Conservation (phyloP, 805 yeast genomes). For the Kregervanrija delftensis region DNA sequence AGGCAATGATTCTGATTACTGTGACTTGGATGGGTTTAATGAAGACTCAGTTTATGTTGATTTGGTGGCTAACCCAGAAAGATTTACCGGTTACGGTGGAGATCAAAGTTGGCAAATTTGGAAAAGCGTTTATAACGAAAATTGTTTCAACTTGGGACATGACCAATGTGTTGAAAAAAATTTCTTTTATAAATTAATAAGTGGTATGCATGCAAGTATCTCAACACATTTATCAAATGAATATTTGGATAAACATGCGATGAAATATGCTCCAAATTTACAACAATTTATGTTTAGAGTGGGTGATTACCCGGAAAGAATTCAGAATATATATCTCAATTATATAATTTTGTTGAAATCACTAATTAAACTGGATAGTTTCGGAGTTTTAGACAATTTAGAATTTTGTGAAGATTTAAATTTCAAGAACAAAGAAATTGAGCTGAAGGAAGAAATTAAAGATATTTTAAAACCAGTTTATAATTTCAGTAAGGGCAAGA, state of each 20-base stretch:
- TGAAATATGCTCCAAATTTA: constrained; percentile 78
- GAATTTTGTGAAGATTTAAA: constrained; percentile 22
- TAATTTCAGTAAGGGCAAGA: constrained; percentile 14
- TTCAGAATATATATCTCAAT: constrained; percentile 85
- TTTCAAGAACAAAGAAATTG: constrained; percentile 23
- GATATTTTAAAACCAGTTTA: constrained; percentile 25
- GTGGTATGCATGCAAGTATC: constrained; percentile 94
- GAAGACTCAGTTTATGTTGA: constrained; percentile 79
- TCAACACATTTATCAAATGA: constrained; percentile 90
- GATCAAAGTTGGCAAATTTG: constrained; percentile 87
- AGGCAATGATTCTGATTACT: constrained; percentile 32
- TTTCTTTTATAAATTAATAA: constrained; percentile 75
- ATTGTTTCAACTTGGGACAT: constrained; percentile 52
- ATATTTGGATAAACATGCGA: constrained; percentile 59
- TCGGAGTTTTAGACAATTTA: constrained; percentile 23
- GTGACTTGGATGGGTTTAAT: constrained; percentile 53
- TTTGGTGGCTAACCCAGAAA: constrained; percentile 82
- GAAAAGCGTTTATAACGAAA: constrained; percentile 87
- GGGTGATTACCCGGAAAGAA: constrained; percentile 82
- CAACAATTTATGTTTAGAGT: constrained; percentile 82
- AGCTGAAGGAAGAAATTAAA: constrained; percentile 24
- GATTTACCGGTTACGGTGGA: constrained; percentile 96
- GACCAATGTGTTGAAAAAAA: constrained; percentile 78
- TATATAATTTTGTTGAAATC: constrained; percentile 84
- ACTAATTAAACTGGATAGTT: constrained; percentile 47